These are phyloP conservation scores for Pyricularia pennisetigena DNA, from an alignment of 2,329 filamentous ascomycete genomes.

Conservation along the genomic window DNA sequence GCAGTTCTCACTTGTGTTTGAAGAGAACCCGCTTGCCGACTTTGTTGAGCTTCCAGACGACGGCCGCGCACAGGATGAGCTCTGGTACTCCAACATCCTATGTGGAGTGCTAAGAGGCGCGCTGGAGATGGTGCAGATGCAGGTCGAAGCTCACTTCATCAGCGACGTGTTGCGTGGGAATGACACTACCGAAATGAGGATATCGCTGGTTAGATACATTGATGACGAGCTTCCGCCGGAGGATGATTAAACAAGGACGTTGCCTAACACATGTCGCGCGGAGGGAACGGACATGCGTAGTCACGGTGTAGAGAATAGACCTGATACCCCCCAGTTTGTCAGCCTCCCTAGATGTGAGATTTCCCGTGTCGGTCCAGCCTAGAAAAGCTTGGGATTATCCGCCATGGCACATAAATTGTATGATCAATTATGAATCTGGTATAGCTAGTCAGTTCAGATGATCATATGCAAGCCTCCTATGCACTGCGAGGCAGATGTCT, in stretches of 20 bases:
- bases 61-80: conserved; percentile 85
- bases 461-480: not conserved
- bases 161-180: conserved; percentile 89
- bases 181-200: conserved; percentile 94
- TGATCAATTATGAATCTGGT: not conserved
- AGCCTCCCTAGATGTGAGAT: not conserved
- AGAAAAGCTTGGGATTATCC: not conserved
- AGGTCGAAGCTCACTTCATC: conserved; percentile 93
- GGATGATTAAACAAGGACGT: conserved; percentile 57
- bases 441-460: not conserved
- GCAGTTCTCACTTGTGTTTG: conserved; percentile 91
- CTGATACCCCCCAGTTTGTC: not conserved
- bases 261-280: not conserved
- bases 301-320: not conserved
- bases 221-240: conserved; percentile 96
- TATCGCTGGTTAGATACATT: conserved; percentile 85
- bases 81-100: conserved; percentile 98
- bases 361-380: not conserved
- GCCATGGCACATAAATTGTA: not conserved
- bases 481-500: not conserved
- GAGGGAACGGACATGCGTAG: not conserved
- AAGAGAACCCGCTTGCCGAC: conserved; percentile 93
- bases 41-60: conserved; percentile 97
- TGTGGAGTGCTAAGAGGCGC: conserved; percentile 87
- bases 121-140: conserved; percentile 99